These are phyloP conservation scores for Boletus sp. DNA, from an alignment of 1,284 basidiomycete species.

Conservation along the genomic window DNA sequence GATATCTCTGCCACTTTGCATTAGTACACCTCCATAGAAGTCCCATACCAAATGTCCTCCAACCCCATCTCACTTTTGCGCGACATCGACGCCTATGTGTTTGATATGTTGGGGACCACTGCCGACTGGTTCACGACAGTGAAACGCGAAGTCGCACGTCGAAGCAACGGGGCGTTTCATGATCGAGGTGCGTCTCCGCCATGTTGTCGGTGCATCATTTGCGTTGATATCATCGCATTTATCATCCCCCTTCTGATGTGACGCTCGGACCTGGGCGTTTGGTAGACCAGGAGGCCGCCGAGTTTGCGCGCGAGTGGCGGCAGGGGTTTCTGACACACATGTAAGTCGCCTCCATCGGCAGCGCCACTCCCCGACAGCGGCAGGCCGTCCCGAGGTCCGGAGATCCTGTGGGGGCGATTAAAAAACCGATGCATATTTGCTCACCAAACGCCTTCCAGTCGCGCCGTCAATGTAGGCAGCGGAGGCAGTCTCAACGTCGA, in stretches of 20 bases:
- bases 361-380: no score
- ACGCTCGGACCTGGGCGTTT: not conserved
- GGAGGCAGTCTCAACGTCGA: slow-evolving; percentile 52
- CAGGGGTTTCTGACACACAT: slow-evolving; percentile 45
- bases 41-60: slow-evolving; percentile 6
- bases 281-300: slow-evolving; percentile 39
- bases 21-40: no score
- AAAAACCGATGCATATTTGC: no score
- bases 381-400: no score
- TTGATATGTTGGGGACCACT: slow-evolving; percentile 64
- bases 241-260: not conserved
- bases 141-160: slow-evolving; percentile 36
- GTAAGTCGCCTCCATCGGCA: no score
- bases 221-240: not conserved
- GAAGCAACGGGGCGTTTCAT: slow-evolving; percentile 27
- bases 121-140: slow-evolving; percentile 58
- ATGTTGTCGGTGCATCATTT: no score
- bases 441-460: slow-evolving; percentile 7
- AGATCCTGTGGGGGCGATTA: no score
- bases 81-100: slow-evolving; percentile 51
- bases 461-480: slow-evolving; percentile 40
- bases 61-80: not conserved
- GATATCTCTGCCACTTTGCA: no score
- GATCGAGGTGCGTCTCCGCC: slow-evolving; percentile 14
- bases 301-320: slow-evolving; percentile 57